A percentile compares a stretch with the other conserved stretches of the same genome.
Evolutionary conservation across 2,329 filamentous ascomycete species (phyloP).

Genomic region (Chaetomiaceae sp.): DNA sequence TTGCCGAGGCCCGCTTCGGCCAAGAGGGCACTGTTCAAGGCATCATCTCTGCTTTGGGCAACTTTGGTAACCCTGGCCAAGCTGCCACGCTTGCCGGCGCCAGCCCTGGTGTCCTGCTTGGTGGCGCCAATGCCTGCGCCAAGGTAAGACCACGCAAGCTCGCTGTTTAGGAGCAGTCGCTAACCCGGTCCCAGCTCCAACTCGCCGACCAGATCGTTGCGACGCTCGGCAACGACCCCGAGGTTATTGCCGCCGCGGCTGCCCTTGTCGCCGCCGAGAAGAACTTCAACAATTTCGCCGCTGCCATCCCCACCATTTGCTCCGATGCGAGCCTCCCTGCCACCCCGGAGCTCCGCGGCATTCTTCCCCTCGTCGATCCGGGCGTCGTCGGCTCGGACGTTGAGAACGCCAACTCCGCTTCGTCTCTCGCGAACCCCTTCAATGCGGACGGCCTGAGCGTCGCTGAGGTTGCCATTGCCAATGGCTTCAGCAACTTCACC

Average conservation of each 20-base stretch:
- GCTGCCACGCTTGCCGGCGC: constrained; percentile 61
- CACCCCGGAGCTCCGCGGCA: constrained; percentile 58
- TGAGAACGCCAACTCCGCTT: constrained; percentile 57
- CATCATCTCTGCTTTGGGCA: constrained; percentile 49
- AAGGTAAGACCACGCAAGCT: constrained; percentile 41
- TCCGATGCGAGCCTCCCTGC: constrained; percentile 58
- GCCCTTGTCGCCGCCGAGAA: constrained; percentile 65
- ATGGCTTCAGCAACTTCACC: constrained; percentile 62
- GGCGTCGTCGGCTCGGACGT: constrained; percentile 51
- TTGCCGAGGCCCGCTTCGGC: constrained; percentile 55
- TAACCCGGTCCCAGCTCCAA: constrained; percentile 43
- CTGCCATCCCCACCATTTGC: constrained; percentile 59
- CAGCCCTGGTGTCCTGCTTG: constrained; percentile 59
- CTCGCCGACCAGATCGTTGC: constrained; percentile 62
- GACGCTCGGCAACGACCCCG: constrained; percentile 54
- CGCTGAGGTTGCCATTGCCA: constrained; percentile 57
- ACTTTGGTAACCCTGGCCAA: constrained; percentile 54
- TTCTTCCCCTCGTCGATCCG: constrained; percentile 65
- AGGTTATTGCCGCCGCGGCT: constrained; percentile 57
- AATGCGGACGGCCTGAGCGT: constrained; percentile 58
- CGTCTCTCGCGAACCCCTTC: constrained; percentile 52
- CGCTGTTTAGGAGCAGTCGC: not conserved
- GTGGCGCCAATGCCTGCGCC: constrained; percentile 60
- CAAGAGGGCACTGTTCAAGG: constrained; percentile 58
- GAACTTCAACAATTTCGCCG: constrained; percentile 67